Conservation (phyloP, 73 alveolate genomes). For the Paraurostyla sp. region DNA sequence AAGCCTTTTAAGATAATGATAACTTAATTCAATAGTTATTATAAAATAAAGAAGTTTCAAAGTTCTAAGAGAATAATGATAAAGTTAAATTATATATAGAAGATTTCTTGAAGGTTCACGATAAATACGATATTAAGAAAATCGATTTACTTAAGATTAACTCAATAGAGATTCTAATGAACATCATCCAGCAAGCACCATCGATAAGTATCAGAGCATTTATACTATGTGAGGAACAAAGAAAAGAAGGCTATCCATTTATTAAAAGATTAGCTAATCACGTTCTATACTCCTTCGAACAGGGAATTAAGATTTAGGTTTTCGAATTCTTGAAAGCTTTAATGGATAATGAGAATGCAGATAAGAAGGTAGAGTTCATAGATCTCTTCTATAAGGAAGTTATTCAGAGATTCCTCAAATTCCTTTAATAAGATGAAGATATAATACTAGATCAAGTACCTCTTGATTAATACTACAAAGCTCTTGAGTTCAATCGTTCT, state of each 20-base stretch:
- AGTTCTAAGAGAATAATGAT: background rate
- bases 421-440: conserved; percentile 34
- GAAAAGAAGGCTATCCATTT: conserved; percentile 50
- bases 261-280: conserved; percentile 45
- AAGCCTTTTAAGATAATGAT: background rate
- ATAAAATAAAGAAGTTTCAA: background rate
- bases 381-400: conserved; percentile 65
- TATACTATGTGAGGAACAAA: conserved; percentile 48
- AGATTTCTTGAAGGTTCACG: conserved; percentile 40
- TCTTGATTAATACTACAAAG: background rate
- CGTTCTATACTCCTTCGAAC: conserved; percentile 25
- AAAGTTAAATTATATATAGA: background rate
- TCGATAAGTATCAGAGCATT: conserved; percentile 25
- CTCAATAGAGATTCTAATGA: conserved; percentile 61
- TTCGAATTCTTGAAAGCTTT: conserved; percentile 63
- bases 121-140: conserved; percentile 57
- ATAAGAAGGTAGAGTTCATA: conserved; percentile 46
- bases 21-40: background rate
- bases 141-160: conserved; percentile 56
- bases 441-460: background rate
- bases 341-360: conserved; percentile 63
- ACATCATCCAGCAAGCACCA: conserved; percentile 54
- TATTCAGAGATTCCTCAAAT: background rate
- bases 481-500: conserved; percentile 1
- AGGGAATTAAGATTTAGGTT: conserved; percentile 67